Base-by-base conservation (phyloP, 1,284 basidiomycete genomes). In the Boletus sp. region DNA sequence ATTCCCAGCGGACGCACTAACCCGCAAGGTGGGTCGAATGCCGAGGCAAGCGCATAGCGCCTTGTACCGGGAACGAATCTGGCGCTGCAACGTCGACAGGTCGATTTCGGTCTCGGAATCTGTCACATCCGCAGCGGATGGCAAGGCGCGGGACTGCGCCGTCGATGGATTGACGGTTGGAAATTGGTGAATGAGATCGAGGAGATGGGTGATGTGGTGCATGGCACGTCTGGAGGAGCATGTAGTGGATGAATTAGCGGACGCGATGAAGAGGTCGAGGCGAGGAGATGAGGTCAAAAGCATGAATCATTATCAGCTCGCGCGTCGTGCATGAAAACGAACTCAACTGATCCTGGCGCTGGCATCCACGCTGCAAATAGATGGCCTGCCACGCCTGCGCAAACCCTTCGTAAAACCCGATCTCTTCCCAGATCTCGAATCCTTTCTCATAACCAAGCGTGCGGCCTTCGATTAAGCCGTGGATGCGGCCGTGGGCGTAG, bases 401-500 rank as follows among this genome's bases (percentile, higher is more conserved):
- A 61, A 88, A 87, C 3, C 93, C 94, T 60, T 91, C 80, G 64
- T 95, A 95, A 64, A 87, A 97, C 2, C 90, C 94, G 6, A 98
- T 77, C 66, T 98, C 95, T 67, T 96, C 93, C 93, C 94, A 97
- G 65, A 97, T 82, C 69, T 95, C 92, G 66, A 87, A 97, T 0
- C 91, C 92, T 64, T 97, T 94, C 60, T 92, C 86, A 52, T 84
- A 78, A 1, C 94, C 95, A 4, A 97, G 74, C 3, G 87, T 84
- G n/a, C 93, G 77, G 4, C 95, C 95, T 67, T 98, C 93, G 53
- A 94, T 93, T 17, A 88, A 71, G 1, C 94, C 95, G 59, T 96
- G 93, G 12, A 94, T 81, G 36, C 81, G 76, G 5, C 95, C 95
- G 64, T 97, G 94, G 0, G 76, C 81, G 58, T 78, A 78, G 3